phyloP scores from a whole-genome alignment of 164 flowering plant genomes.

The Umbilicus rupestris region DNA sequence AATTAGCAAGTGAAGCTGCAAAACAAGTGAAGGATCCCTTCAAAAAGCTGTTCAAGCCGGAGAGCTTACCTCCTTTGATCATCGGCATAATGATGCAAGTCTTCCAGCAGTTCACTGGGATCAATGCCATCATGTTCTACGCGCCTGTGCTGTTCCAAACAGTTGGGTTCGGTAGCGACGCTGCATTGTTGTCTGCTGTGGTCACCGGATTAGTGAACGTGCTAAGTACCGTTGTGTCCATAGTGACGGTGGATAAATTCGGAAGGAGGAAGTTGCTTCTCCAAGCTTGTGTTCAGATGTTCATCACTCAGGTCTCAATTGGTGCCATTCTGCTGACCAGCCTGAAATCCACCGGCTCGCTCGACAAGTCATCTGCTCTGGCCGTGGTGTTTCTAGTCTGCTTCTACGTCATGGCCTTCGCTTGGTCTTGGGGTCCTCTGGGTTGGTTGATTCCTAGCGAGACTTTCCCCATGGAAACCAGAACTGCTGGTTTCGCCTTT shows the following conservation, averaged over 20 bases:
- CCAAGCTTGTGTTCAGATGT: conserved; percentile 43
- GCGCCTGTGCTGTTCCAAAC: conserved; percentile 48
- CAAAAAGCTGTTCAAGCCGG: conserved; percentile 25
- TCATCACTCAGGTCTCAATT: conserved; percentile 30
- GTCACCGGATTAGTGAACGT: conserved; percentile 43
- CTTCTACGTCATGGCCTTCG: conserved; percentile 34
- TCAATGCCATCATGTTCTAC: conserved; percentile 58
- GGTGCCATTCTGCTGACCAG: conserved; percentile 24
- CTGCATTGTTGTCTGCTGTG: conserved; percentile 32
- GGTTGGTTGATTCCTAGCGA: conserved; percentile 67
- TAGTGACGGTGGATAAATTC: conserved; percentile 28
- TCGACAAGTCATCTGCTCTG: conserved; percentile 15
- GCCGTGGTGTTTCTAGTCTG: conserved; percentile 40
- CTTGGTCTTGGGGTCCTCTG: conserved; percentile 68
- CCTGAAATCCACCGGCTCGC: conserved; percentile 18
- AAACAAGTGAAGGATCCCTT: conserved; percentile 26
- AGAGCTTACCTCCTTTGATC: conserved; percentile 29
- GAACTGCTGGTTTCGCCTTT: conserved; percentile 50
- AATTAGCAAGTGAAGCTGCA: conserved; percentile 25
- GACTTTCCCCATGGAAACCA: conserved; percentile 46
- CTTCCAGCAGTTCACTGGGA: conserved; percentile 51
- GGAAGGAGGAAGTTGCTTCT: conserved; percentile 40
- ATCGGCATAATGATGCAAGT: conserved; percentile 27
- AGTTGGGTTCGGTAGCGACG: conserved; percentile 34
- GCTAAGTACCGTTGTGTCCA: conserved; percentile 28